Evolutionary conservation across 2,329 filamentous ascomycete genomes (phyloP).

Genomic region (Fusarium sp.): DNA sequence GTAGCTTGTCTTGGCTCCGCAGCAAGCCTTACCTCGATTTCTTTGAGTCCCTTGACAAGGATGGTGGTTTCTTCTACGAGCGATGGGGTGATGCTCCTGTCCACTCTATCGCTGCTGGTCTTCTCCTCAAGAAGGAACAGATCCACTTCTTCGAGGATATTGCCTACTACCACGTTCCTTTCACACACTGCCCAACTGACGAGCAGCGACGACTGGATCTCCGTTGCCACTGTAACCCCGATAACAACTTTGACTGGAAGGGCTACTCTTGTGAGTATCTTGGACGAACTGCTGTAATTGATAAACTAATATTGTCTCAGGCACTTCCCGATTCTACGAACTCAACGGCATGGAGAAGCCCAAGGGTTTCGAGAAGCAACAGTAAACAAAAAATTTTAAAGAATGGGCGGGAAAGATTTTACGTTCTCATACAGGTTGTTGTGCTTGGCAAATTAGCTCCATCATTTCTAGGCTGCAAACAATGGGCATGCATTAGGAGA

Average conservation of each 20-base stretch:
- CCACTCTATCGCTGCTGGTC: constrained; percentile 92
- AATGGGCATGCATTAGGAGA: constrained; percentile 39
- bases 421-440: constrained; percentile 43
- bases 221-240: constrained; percentile 94
- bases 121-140: constrained; percentile 91
- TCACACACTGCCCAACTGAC: constrained; percentile 95
- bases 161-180: constrained; percentile 96
- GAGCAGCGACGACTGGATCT: constrained; percentile 86
- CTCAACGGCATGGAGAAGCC: constrained; percentile 85
- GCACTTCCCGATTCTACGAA: constrained; percentile 86
- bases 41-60: constrained; percentile 87
- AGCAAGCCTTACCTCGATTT: constrained; percentile 90
- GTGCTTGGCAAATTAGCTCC: constrained; percentile 41
- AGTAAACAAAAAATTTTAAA: constrained; percentile 52
- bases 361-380: constrained; percentile 82
- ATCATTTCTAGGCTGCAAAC: constrained; percentile 37
- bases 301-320: constrained; percentile 42
- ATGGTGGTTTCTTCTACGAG: constrained; percentile 99
- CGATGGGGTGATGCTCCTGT: constrained; percentile 98
- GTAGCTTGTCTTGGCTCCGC: constrained; percentile 92
- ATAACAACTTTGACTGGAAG: constrained; percentile 99
- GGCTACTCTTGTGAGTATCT: constrained; percentile 86
- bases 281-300: neutral
- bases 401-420: constrained; percentile 26
- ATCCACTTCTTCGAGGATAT: constrained; percentile 99